Base-by-base conservation (phyloP, 2,329 filamentous ascomycete genomes). In the Colletotrichum cordylinicola region DNA sequence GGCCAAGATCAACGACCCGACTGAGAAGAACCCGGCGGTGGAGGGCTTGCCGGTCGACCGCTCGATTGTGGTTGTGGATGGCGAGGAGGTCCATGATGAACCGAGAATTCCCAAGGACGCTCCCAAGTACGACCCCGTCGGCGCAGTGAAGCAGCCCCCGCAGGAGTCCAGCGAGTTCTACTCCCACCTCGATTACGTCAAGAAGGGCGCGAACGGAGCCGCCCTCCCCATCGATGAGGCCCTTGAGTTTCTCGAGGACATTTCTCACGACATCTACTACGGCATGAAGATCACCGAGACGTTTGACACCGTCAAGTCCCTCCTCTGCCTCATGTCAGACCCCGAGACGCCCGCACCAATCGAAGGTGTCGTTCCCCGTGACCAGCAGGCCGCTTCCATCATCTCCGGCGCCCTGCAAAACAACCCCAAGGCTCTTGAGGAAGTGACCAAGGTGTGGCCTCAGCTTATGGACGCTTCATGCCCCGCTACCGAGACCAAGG, bases 181-280 rank as follows among this genome's bases (percentile, higher is more conserved):
- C 62, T 72, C 77, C 31, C 56, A 77, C 52, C 77, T 78, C 67
- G 75, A 78, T 10, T 78, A 55, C 52, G 66, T 78, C 55, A 77
- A 72, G 77, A 81, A 77, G 64, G 79, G 78, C n/a, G 67, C 69
- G 8, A 76, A 80, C 24, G 74, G 76, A 12, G 78, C 78, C 21
- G 81, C 82, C 18, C 78, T 83, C 69, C 82, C 81, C 4, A 84
- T 91, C 16, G 87, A 90, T 55, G 84, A 84, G 13, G 90, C 90
- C 0, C 86, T 94, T 9, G 87, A 90, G 39, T 87, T 87, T 39
- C 87, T 94, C n/a, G 87, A 90, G 76, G 92, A 94, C 8, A 84
- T 93, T 33, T 90, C 92, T 0, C 92, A 94, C 82, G 93, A 94
- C 82, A 91, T 94, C 77, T 94, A 93, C 85, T 94, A 93, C 82